Percentiles rank a stretch among this genome's conserved stretches.
Conservation (phyloP, 768 basidiomycete species). For the Termitomyces sp. region DNA sequence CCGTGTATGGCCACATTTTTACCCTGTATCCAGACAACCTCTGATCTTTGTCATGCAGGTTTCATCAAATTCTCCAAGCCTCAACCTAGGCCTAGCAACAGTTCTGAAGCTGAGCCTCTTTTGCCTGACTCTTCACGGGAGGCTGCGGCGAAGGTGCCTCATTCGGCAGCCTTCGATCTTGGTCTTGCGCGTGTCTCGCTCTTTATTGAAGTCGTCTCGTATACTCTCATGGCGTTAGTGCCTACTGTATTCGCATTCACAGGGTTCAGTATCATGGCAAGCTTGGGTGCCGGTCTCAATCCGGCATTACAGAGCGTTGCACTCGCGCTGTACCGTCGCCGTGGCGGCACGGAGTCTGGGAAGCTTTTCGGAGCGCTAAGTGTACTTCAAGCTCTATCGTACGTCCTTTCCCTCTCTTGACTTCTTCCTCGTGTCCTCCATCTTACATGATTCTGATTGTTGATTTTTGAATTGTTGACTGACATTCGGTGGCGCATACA, state of each 20-base stretch:
- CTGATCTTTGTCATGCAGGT: slow-evolving; percentile 28
- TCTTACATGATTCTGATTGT: background rate
- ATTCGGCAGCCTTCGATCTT: slow-evolving; percentile 65
- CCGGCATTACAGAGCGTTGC: slow-evolving; percentile 74
- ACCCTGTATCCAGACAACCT: background rate
- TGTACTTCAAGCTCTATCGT: slow-evolving; percentile 70
- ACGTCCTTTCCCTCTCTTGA: slow-evolving; percentile 9
- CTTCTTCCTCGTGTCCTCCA: background rate
- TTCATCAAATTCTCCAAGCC: slow-evolving; percentile 53
- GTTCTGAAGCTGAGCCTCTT: slow-evolving; percentile 26
- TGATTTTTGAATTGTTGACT: background rate
- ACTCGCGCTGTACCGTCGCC: slow-evolving; percentile 56
- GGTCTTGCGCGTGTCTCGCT: slow-evolving; percentile 60
- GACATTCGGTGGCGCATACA: slow-evolving; percentile 20
- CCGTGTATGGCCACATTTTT: slow-evolving; percentile 40
- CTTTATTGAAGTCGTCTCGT: slow-evolving; percentile 49
- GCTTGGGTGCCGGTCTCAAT: slow-evolving; percentile 59
- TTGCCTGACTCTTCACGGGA: slow-evolving; percentile 14
- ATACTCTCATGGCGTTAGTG: slow-evolving; percentile 46
- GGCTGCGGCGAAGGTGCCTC: slow-evolving; percentile 26
- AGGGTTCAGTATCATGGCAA: slow-evolving; percentile 40
- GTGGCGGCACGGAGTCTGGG: slow-evolving; percentile 61
- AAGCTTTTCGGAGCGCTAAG: slow-evolving; percentile 78
- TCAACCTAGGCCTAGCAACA: slow-evolving; percentile 22
- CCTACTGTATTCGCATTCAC: slow-evolving; percentile 49